phyloP scores from a whole-genome alignment of 768 basidiomycete species.

The Saitozyma podzolica region DNA sequence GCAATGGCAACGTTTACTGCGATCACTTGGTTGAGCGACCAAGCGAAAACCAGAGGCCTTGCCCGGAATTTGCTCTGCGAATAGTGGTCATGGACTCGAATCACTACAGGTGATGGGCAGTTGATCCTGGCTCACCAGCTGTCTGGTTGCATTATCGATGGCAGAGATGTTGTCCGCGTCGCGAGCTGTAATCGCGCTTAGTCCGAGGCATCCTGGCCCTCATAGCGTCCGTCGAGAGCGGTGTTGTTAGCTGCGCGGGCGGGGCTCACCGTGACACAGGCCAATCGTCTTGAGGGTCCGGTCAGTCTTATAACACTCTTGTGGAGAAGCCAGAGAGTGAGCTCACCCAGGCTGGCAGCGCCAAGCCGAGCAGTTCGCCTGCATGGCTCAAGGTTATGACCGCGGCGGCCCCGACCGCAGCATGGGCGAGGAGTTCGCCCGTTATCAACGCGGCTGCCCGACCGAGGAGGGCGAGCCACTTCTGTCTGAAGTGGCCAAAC shows the following conservation, averaged over 20 bases:
- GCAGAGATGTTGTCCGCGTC: slow-evolving; percentile 92
- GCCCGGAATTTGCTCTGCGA: not conserved
- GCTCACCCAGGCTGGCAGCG: slow-evolving; percentile 78
- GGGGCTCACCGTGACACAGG: slow-evolving; percentile 4
- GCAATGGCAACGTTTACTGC: slow-evolving; percentile 59
- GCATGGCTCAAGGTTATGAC: slow-evolving; percentile 65
- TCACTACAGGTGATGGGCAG: slow-evolving; percentile 71
- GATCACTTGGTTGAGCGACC: slow-evolving; percentile 86
- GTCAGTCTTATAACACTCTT: not conserved
- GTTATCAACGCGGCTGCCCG: slow-evolving; percentile 65
- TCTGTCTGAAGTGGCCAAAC: too few relatives aligned
- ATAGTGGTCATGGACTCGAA: not conserved
- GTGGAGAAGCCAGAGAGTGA: not conserved
- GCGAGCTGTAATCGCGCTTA: slow-evolving; percentile 47
- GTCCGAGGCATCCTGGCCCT: slow-evolving; percentile 54
- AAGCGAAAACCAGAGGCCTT: slow-evolving; percentile 81
- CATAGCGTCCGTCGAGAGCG: too few relatives aligned
- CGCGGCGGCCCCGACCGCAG: slow-evolving; percentile 68
- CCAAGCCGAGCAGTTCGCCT: slow-evolving; percentile 66
- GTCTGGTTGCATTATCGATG: slow-evolving; percentile 86
- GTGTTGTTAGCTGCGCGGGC: too few relatives aligned
- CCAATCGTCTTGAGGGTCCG: slow-evolving; percentile 8
- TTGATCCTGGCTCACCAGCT: slow-evolving; percentile 70
- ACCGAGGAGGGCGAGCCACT: slow-evolving; percentile 58
- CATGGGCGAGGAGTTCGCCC: slow-evolving; percentile 65